A percentile compares a stretch with the other conserved stretches of the same genome.
Conservation (phyloP, 1,139 yeast species). For the Magnusiomyces ingens region DNA sequence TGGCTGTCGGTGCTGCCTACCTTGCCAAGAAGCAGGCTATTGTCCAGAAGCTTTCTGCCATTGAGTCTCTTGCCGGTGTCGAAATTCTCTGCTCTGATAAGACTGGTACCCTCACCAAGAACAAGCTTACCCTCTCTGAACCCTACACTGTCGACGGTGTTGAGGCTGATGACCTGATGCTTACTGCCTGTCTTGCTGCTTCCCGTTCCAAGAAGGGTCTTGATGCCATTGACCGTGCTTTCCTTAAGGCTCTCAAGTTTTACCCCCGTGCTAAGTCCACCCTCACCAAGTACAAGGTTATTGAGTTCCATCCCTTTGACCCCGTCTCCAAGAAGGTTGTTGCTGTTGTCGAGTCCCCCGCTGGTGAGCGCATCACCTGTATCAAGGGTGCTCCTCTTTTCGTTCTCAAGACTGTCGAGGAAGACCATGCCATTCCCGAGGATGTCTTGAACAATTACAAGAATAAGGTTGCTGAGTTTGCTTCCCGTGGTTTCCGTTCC, state of each 20-base stretch:
- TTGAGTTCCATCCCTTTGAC: constrained; percentile 65
- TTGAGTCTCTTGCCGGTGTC: constrained; percentile 98
- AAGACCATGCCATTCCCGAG: constrained; percentile 61
- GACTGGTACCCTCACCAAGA: constrained; percentile 98
- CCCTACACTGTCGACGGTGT: constrained; percentile 99
- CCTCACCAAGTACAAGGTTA: constrained; percentile 57
- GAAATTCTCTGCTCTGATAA: constrained; percentile 98
- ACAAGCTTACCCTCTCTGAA: constrained; percentile 92
- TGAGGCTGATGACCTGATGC: constrained; percentile 93
- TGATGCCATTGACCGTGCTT: constrained; percentile 83
- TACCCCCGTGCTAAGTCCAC: constrained; percentile 55
- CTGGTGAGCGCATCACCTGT: constrained; percentile 60
- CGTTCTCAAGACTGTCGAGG: constrained; percentile 64
- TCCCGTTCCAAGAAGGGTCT: constrained; percentile 98
- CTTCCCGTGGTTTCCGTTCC: constrained; percentile 68
- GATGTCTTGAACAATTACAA: constrained; percentile 58
- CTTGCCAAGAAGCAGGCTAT: constrained; percentile 97
- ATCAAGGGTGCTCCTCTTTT: constrained; percentile 70
- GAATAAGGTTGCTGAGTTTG: constrained; percentile 66
- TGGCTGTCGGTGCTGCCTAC: constrained; percentile 99
- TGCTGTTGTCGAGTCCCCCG: constrained; percentile 61
- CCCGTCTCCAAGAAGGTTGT: constrained; percentile 69
- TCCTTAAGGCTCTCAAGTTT: constrained; percentile 70
- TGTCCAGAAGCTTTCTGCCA: constrained; percentile 96
- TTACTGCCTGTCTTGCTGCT: constrained; percentile 97